A percentile compares a stretch with the other conserved stretches of the same genome.
phyloP scores from a whole-genome alignment of 1,139 yeast genomes.

The Geotrichum aggregatum region DNA sequence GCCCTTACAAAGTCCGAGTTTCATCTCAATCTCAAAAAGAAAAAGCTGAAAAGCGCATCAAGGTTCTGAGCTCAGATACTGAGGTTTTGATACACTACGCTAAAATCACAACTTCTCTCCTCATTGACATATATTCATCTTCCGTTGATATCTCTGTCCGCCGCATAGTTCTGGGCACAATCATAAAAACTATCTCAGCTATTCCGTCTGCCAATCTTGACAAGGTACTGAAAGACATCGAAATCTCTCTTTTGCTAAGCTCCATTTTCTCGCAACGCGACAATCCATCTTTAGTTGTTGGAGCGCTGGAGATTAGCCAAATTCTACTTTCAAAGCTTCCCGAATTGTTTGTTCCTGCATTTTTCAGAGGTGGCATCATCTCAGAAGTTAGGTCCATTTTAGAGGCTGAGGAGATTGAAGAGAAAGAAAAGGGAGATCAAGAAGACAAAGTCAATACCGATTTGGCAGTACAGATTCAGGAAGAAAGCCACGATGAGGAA shows the following conservation, averaged over 20 bases:
- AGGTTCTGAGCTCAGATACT: slow-evolving; percentile 24
- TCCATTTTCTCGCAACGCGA: slow-evolving; percentile 62
- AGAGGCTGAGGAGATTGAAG: slow-evolving; percentile 10
- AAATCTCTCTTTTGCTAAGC: slow-evolving; percentile 48
- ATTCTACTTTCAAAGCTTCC: slow-evolving; percentile 48
- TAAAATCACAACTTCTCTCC: slow-evolving; percentile 52
- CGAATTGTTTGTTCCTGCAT: slow-evolving; percentile 44
- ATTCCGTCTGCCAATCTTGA: slow-evolving; percentile 28
- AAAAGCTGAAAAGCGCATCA: slow-evolving; percentile 18
- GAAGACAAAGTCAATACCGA: neutral
- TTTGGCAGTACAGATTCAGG: neutral
- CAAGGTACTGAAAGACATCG: slow-evolving; percentile 31
- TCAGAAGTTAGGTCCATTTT: slow-evolving; percentile 44
- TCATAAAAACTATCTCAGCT: slow-evolving; percentile 51
- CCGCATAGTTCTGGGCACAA: slow-evolving; percentile 52
- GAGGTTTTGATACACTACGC: slow-evolving; percentile 42
- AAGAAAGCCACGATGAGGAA: slow-evolving; percentile 22
- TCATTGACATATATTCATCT: slow-evolving; percentile 68
- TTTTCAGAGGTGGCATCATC: slow-evolving; percentile 71
- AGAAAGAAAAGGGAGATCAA: slow-evolving; percentile 13
- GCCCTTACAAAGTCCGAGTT: slow-evolving; percentile 36
- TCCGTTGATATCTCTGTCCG: slow-evolving; percentile 68
- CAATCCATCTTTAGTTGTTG: slow-evolving; percentile 44
- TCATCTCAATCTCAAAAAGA: slow-evolving; percentile 19
- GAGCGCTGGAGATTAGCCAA: slow-evolving; percentile 52